Evolutionary conservation across 805 yeast species (phyloP), one percentile per base, ranked within the genome.

Genomic region (Teunomyces barrocoloradensis): DNA sequence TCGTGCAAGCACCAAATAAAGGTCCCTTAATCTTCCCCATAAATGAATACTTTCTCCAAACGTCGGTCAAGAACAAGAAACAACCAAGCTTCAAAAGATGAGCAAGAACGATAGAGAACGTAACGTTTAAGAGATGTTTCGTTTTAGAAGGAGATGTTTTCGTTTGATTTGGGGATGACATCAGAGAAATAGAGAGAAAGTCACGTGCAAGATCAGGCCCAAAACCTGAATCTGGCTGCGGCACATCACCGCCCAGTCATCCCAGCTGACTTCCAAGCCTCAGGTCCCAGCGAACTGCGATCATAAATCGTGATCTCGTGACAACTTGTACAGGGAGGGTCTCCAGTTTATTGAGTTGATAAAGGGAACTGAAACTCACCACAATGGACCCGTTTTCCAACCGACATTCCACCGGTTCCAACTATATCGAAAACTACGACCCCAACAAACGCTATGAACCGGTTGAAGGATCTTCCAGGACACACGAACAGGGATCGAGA

Each of bases 371-470:
- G 17, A 15, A 32, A 32, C 9, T 15, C 18, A 15, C 25, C 39
- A 20, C 6, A 6, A 37, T 37, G 40, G 40, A 37, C 25, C 40
- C 29, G 29, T 37, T 37, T 37, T 21, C 40, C 4, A 23, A 37
- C n/a, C 40, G 40, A 37, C 21, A 21, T 37, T 37, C 39, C 21
- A 23, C 23, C 23, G 21, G 29, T 25, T 27, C 39, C 41, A 11
- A 13, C 12, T 43, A 40, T 29, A 37, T 11, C 21, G 48, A 33
- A 40, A 51, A 51, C 20, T 51, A 49, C 35, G 54, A 54, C 40
- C 53, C 53, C 23, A 45, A 53, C 35, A 53, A 46, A 41, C 42
- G 50, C 5, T 51, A 53, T 34, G 43, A 49, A 7, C 46, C 51
- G 35, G 40, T 36, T 32, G 40, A 37, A 13, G 40, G 40, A 4